Conservation (phyloP, 2,329 filamentous ascomycete genomes). For the Colletotrichum abscissum region DNA sequence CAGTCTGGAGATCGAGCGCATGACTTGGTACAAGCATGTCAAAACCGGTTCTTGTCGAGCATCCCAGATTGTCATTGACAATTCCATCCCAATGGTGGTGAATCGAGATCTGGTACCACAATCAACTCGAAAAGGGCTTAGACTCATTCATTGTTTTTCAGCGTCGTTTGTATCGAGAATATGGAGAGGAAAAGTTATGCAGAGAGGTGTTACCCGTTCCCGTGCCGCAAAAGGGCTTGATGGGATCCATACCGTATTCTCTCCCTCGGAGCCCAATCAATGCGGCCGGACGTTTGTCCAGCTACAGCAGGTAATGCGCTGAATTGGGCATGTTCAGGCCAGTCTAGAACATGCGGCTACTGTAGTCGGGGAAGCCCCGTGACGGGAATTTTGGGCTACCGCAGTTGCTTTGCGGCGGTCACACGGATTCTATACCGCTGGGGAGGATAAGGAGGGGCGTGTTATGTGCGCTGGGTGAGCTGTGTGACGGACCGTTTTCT, state of each 20-base stretch:
- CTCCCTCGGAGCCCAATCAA: background rate
- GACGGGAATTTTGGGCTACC: slow-evolving; percentile 19
- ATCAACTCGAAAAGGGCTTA: slow-evolving; percentile 5
- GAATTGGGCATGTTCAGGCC: slow-evolving; percentile 15
- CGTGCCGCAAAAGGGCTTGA: background rate
- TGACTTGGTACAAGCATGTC: background rate
- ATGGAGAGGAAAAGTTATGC: background rate
- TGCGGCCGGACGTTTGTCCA: slow-evolving; percentile 27
- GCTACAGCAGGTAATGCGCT: slow-evolving; percentile 31
- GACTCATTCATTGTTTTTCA: background rate
- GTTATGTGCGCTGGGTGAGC: background rate
- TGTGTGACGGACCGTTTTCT: slow-evolving; percentile 6
- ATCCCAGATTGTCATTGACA: background rate
- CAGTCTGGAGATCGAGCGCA: background rate
- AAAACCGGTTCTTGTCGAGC: background rate
- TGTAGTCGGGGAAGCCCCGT: slow-evolving; percentile 21
- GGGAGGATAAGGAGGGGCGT: background rate
- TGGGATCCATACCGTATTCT: background rate
- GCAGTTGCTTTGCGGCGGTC: slow-evolving; percentile 3
- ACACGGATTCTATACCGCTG: background rate
- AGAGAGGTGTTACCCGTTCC: background rate
- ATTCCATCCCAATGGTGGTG: background rate
- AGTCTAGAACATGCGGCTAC: slow-evolving; percentile 34
- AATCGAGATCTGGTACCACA: background rate
- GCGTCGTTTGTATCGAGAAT: background rate